These are phyloP conservation scores for Mycena polygramma DNA, from an alignment of 768 basidiomycete genomes.

Conservation along the genomic window DNA sequence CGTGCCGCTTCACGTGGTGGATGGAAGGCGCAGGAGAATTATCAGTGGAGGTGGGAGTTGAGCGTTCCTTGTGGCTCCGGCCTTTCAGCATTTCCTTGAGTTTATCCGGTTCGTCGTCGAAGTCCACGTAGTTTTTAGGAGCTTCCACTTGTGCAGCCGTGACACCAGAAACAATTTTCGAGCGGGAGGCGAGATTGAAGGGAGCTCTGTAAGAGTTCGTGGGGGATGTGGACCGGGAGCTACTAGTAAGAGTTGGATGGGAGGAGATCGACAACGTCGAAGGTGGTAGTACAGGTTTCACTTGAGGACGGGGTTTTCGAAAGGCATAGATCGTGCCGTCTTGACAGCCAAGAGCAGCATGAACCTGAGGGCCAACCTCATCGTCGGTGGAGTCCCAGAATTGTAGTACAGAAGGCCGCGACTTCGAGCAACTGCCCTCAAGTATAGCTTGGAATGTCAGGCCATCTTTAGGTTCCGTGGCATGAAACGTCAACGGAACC, in stretches of 20 bases:
- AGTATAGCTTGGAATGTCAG: constrained; percentile 36
- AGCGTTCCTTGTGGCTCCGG: constrained; percentile 56
- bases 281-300: constrained; percentile 34
- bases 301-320: constrained; percentile 39
- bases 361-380: constrained; percentile 33
- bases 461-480: constrained; percentile 28
- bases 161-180: constrained; percentile 79
- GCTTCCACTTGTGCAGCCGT: constrained; percentile 81
- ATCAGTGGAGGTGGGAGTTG: constrained; percentile 28
- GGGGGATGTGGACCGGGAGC: constrained; percentile 52
- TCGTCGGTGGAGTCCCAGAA: constrained; percentile 42
- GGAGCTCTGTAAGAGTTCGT: constrained; percentile 59
- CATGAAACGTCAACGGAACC: constrained; percentile 54
- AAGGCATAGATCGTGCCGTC: constrained; percentile 62
- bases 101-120: constrained; percentile 83
- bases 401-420: constrained; percentile 48
- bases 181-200: constrained; percentile 67
- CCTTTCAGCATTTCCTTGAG: constrained; percentile 81
- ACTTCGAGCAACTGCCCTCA: constrained; percentile 49
- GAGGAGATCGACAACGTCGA: constrained; percentile 34
- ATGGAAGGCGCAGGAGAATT: constrained; percentile 33
- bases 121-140: constrained; percentile 84
- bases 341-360: constrained; percentile 55
- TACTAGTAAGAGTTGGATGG: constrained; percentile 32
- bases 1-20: constrained; percentile 45